These are phyloP conservation scores for Liquidambar formosana DNA, from an alignment of 164 flowering plant genomes.

Conservation along the genomic window DNA sequence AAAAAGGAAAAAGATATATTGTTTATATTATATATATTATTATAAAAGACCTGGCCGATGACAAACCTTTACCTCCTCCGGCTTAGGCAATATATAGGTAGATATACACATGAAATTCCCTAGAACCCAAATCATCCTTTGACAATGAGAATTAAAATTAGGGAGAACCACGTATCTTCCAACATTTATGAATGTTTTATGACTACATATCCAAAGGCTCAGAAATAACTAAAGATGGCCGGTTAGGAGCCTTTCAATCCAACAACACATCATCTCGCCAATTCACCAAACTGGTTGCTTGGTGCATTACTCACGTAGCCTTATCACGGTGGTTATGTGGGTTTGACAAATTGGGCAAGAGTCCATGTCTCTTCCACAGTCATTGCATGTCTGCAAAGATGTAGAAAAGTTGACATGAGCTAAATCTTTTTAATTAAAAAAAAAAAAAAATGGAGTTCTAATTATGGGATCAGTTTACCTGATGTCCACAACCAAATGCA, in stretches of 20 bases:
- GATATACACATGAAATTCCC: too few species aligned
- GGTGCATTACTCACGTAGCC: conserved; percentile 19
- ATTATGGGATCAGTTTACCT: conserved; percentile 43
- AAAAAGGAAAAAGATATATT: too few species aligned
- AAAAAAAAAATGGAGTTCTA: background rate
- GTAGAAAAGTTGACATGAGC: background rate
- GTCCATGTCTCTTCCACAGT: conserved; percentile 35
- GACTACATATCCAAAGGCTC: background rate
- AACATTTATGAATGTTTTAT: too few species aligned
- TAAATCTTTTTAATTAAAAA: background rate
- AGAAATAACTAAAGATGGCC: conserved; percentile 4
- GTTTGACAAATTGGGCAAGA: conserved; percentile 40
- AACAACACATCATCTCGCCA: background rate
- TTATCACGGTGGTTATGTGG: conserved; percentile 29
- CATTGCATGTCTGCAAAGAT: conserved; percentile 43
- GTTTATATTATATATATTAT: too few species aligned
- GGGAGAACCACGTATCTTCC: too few species aligned
- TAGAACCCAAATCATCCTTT: too few species aligned
- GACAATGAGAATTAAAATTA: too few species aligned
- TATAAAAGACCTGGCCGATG: too few species aligned
- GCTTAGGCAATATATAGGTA: too few species aligned
- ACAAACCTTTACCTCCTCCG: too few species aligned
- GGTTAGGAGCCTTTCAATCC: background rate
- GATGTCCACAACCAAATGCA: conserved; percentile 58
- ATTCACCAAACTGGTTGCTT: background rate